These are phyloP conservation scores for Paecilomyces variotii DNA, from an alignment of 2,329 filamentous ascomycete genomes.

Conservation along the genomic window DNA sequence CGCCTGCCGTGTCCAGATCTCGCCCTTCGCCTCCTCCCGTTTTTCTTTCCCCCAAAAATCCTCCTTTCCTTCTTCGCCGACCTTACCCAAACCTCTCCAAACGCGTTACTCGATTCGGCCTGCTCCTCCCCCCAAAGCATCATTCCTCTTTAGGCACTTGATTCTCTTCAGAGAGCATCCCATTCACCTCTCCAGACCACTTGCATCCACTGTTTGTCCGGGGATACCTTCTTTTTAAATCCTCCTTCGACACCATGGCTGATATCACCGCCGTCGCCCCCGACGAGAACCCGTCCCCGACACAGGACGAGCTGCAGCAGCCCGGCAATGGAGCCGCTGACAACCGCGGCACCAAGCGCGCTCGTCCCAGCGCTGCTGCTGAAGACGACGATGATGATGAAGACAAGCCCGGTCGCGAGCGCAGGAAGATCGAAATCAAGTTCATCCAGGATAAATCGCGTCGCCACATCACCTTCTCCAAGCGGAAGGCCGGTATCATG, in stretches of 20 bases:
- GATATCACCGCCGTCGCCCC: constrained; percentile 68
- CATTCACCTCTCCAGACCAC: constrained; percentile 1
- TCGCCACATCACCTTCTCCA: constrained; percentile 98
- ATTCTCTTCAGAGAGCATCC: constrained; percentile 8
- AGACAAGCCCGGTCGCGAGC: constrained; percentile 94
- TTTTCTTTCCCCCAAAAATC: constrained; percentile 14
- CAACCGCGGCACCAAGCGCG: constrained; percentile 80
- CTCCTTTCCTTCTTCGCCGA: constrained; percentile 14
- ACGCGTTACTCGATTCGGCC: constrained; percentile 42
- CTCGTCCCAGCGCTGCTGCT: constrained; percentile 64
- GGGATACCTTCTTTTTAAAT: constrained; percentile 2
- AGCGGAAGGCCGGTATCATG: constrained; percentile 99
- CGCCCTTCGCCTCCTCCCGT: constrained; percentile 16
- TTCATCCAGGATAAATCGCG: constrained; percentile 99
- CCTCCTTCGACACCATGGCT: constrained; percentile 49
- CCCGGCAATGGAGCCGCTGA: constrained; percentile 60
- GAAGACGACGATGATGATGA: constrained; percentile 98
- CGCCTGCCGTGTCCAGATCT: constrained; percentile 3
- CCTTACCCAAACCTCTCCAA: constrained; percentile 36
- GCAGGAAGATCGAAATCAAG: constrained; percentile 99
- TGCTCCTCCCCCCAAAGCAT: constrained; percentile 32
- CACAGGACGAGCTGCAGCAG: constrained; percentile 61
- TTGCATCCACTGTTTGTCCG: constrained; percentile 5
- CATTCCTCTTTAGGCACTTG: constrained; percentile 38
- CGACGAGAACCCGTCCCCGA: constrained; percentile 64